Evolutionary conservation across 805 yeast genomes (phyloP), one percentile per base, ranked within the genome.

Genomic region (Novakomyces olei): DNA sequence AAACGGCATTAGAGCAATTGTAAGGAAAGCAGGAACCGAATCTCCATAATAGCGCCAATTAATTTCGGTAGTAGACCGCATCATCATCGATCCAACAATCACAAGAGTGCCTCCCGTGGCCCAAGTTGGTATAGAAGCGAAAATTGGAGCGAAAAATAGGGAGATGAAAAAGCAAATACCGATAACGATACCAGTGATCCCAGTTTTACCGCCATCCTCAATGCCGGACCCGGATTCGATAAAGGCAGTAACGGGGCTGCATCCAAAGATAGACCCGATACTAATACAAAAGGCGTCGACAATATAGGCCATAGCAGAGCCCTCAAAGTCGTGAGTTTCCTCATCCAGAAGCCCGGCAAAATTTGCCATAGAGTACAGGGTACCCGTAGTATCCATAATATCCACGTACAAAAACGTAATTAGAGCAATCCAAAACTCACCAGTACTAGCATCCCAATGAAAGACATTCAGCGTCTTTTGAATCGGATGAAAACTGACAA

Each of bases 201-300:
- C 44, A 5, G 44, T 40, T 20, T 26, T 30, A 27, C 44, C 44
- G 24, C 44, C 44, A 17, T 40, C 44, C 16, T 42, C 37, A 27
- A 40, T 40, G 33, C 44, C 44, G 17, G 44, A 39, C 16, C 44
- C 44, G 16, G 42, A 39, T 30, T 40, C 44, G 27, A 40, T 33
- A 29, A 37, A 40, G 9, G 44, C 44, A 16, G 44, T 40, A n/a
- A 40, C 44, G 27, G 44, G 44, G 14, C 42, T 36, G 18, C 34
- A 15, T 8, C 44, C 44, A 27, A 40, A 37, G 23, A 40, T 33
- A 4, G 44, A 40, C 19, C 44, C 42, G 16, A 40, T 36, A 17
- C 34, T 36, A 19, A 40, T 39, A 19, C 42, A 35, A 12, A 26
- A 12, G 5, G 44, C 44, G 28, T 40, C 44, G 28, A 39, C 43